Base-by-base conservation (phyloP, 495 filamentous ascomycete species). In the Amphirosellinia nigrospora region DNA sequence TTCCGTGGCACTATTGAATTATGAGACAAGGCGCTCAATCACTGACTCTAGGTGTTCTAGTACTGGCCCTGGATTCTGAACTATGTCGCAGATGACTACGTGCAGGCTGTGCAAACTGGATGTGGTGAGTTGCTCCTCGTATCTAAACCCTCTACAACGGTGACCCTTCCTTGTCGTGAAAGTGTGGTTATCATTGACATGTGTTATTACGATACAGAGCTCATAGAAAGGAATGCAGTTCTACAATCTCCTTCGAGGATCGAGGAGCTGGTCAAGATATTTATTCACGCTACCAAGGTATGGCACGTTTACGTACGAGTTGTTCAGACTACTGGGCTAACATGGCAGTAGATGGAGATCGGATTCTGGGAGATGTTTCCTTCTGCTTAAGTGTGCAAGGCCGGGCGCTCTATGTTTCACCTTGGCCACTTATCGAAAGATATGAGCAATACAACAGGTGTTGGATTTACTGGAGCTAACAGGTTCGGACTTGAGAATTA, bases 51-150 rank as follows among this genome's bases (percentile, higher is more conserved):
- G 23, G 5, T 45, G 8, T 63, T 30, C 32, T 11, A 70, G n/a
- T 98, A 94, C 81, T 94, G 90, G 90, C 86, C 90, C 61, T 98
- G 94, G 94, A 92, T 98, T 56, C 80, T 93, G 77, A 95, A 91
- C 70, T 97, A 97, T 79, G 87, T 91, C 15, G 90, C 88, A 6
- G 89, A 92, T 19, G 92, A 96, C 76, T 97, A 94, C 72, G 78
- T 81, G 4, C 82, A 90, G 56, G 91, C 92, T 10, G 89, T 95
- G 45, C 82, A 80, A 67, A 81, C 87, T 3, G 92, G 92, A 52
- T 88, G 85, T 61, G 89, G 93, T 93, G 78, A 81, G 82, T 75
- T 23, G 4, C 34, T 34, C 48, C 13, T 34, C 41, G 46, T 50
- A 38, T 38, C 61, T 15, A 60, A 15, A 38, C 30, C 15, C 41